These are phyloP conservation scores for Aspergillus luchuensis DNA, from an alignment of 2,329 filamentous ascomycete species.

Conservation along the genomic window DNA sequence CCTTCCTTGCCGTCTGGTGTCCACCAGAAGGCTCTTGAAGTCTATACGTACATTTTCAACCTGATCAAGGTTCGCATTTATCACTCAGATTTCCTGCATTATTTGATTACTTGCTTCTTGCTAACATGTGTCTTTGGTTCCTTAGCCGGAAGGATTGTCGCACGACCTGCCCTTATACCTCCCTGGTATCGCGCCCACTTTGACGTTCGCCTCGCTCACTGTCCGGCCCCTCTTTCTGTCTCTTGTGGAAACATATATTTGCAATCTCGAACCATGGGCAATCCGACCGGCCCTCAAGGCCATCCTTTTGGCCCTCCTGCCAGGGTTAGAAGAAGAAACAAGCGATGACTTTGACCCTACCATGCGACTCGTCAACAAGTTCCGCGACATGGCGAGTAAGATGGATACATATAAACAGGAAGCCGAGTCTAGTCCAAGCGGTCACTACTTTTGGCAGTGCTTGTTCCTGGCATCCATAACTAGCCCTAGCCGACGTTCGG, in stretches of 20 bases:
- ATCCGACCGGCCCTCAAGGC: conserved; percentile 88
- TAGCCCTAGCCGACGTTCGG: conserved; percentile 78
- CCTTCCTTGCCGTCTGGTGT: conserved; percentile 91
- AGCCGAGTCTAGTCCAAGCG: conserved; percentile 59
- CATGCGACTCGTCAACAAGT: conserved; percentile 72
- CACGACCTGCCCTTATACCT: conserved; percentile 84
- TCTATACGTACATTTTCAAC: conserved; percentile 86
- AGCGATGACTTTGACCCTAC: conserved; percentile 96
- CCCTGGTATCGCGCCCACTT: conserved; percentile 81
- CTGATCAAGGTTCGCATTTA: conserved; percentile 67
- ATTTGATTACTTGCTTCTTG: not conserved
- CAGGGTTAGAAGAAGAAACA: conserved; percentile 91
- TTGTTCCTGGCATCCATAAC: conserved; percentile 93
- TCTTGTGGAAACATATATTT: conserved; percentile 77
- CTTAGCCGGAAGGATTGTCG: conserved; percentile 69
- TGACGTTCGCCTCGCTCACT: conserved; percentile 92
- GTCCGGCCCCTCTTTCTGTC: conserved; percentile 84
- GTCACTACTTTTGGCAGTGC: conserved; percentile 97
- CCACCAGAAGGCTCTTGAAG: conserved; percentile 94
- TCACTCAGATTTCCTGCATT: not conserved
- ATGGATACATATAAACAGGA: conserved; percentile 57
- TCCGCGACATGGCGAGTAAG: conserved; percentile 62
- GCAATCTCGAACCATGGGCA: conserved; percentile 68
- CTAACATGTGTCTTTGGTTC: conserved; percentile 4
- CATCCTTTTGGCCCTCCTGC: conserved; percentile 82